These are phyloP conservation scores for Lenzites betulinus DNA, from an alignment of 768 basidiomycete species.

Conservation along the genomic window DNA sequence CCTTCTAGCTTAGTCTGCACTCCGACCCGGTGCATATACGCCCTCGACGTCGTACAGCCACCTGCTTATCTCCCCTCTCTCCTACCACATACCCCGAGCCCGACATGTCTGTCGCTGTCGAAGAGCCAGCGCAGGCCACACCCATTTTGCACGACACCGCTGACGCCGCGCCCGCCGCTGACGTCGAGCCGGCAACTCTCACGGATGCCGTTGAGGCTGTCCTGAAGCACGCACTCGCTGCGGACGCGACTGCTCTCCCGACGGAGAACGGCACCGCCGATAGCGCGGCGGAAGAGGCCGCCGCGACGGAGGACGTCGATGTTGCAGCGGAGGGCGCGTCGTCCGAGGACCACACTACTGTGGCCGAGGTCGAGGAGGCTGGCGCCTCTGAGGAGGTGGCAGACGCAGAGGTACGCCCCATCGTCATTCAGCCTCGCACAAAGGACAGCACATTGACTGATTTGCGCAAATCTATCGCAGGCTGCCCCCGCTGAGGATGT, in stretches of 20 bases:
- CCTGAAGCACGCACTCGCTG: slow-evolving; percentile 1
- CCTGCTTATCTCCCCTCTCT: slow-evolving; percentile 17
- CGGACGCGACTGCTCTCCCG: slow-evolving; percentile 6
- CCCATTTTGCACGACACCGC: slow-evolving; percentile 14
- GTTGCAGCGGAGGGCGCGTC: slow-evolving; percentile 3
- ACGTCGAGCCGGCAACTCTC: slow-evolving; percentile 1
- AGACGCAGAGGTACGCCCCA: background rate
- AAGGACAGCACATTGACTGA: background rate
- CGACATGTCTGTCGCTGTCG: slow-evolving; percentile 26
- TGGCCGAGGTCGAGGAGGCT: background rate
- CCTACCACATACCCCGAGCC: background rate
- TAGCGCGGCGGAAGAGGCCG: background rate
- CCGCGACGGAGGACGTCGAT: background rate
- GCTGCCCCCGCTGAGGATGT: background rate
- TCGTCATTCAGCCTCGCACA: background rate
- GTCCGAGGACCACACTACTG: background rate
- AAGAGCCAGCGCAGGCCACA: slow-evolving; percentile 19
- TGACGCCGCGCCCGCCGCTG: slow-evolving; percentile 1
- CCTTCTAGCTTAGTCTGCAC: slow-evolving; percentile 12
- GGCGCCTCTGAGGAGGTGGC: background rate
- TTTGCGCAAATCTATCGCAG: background rate
- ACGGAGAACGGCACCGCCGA: background rate
- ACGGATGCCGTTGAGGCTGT: slow-evolving; percentile 5
- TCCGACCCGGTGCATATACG: slow-evolving; percentile 13
- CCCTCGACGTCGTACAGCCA: slow-evolving; percentile 12